Evolutionary conservation across 176 grass and related monocot genomes (phyloP).

Genomic region (Calamus simplicifolius): DNA sequence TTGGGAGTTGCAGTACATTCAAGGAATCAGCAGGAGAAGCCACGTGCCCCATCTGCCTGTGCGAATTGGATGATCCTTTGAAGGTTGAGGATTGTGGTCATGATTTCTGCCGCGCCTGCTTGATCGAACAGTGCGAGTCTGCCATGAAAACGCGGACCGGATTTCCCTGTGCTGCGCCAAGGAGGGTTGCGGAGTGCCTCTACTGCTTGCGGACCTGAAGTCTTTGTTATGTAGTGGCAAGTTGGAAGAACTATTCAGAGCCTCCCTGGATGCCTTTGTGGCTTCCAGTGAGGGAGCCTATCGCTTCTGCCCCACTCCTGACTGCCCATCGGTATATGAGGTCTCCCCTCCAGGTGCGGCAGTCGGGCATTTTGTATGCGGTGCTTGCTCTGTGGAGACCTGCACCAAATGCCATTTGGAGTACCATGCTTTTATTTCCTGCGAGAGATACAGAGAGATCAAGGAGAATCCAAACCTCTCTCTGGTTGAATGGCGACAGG

Average conservation of each 20-base stretch:
- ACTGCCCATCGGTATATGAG: neutral
- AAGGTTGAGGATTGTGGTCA: constrained; percentile 81
- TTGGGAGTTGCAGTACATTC: constrained; percentile 13
- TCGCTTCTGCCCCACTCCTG: constrained; percentile 1
- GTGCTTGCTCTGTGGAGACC: neutral
- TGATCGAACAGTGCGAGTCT: constrained; percentile 79
- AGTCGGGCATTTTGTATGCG: neutral
- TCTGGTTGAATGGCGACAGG: neutral
- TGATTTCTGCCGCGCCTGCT: constrained; percentile 60
- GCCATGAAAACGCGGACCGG: constrained; percentile 54
- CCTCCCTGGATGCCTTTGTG: neutral
- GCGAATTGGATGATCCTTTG: constrained; percentile 81
- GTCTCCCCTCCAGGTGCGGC: neutral
- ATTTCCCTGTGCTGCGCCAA: constrained; percentile 68
- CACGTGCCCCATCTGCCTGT: constrained; percentile 79
- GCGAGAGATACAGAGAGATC: constrained; percentile 6
- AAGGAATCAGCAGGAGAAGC: constrained; percentile 23
- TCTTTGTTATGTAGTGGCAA: neutral
- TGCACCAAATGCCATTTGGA: constrained; percentile 14
- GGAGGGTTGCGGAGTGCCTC: constrained; percentile 44
- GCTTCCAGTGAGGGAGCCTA: neutral
- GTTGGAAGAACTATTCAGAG: constrained; percentile 7
- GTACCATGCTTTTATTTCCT: neutral
- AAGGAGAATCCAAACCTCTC: neutral
- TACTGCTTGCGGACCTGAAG: constrained; percentile 27